Evolutionary conservation across 192 early-diverging fungal species (phyloP), one percentile per base, ranked within the genome.

Genomic region (Coemansia sp.): DNA sequence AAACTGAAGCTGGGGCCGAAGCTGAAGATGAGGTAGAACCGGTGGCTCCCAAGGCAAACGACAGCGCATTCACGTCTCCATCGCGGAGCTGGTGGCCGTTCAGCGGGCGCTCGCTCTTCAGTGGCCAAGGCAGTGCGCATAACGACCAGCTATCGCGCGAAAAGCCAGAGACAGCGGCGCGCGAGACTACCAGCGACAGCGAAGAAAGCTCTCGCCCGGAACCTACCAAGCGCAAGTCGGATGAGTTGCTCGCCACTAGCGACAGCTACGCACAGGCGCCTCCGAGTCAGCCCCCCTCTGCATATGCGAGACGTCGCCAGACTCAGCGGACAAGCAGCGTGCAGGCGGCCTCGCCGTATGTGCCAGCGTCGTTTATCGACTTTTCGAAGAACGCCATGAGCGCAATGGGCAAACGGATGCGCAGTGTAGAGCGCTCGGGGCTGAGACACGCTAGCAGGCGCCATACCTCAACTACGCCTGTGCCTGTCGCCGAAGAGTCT

Each of bases 1-100:
- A 15, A n/a, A 15, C 40, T 25, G 9, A 10, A 14, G 59, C 39
- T 24, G 41, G 32, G 7, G 7, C 25, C 35, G 73, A 76, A 25
- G 42, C 27, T 1, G 56, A 43, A 12, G 19, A 29, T 25, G 47
- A 69, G 14, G 62, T 5, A 39, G 38, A 54, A 14, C 24, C 64
- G 9, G 27, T 14, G 25, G 15, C 31, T 22, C 17, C 31, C 19
- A 25, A 4, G 7, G 15, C 58, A 8, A 27, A 22, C 3, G 58
- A 41, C 11, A 59, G 58, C 37, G 36, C 58, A 24, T 19, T 17
- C 22, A 37, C 38, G 62, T 43, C 54, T 20, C 19, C 47, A 45
- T 62, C 60, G 38, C 67, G 68, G 2, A 66, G 60, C 47, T 73
- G 70, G 76, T 79, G 76, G 76, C 70, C 76, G 31, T 72, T 79